Evolutionary conservation across 352 stramenopile genomes (phyloP).

Genomic region (Globisporangium viniferum): DNA sequence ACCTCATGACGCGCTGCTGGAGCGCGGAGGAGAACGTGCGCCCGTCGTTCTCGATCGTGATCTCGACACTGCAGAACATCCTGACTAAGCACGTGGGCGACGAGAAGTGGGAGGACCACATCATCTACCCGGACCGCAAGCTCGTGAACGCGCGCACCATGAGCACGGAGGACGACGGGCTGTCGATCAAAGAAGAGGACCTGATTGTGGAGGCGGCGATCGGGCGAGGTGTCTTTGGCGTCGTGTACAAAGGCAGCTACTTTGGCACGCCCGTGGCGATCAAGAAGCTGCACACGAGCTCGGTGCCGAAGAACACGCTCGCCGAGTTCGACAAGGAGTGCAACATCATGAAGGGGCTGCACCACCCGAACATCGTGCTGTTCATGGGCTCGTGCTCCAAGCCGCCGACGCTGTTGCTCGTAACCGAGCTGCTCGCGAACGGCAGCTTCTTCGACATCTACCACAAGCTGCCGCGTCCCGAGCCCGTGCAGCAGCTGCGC

Average conservation of each 20-base stretch:
- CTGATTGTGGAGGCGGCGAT: constrained; percentile 68
- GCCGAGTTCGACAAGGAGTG: constrained; percentile 83
- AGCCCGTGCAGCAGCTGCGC: constrained; percentile 48
- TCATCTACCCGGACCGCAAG: constrained; percentile 80
- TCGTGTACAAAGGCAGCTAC: constrained; percentile 84
- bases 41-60: constrained; percentile 82
- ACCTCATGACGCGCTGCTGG: constrained; percentile 81
- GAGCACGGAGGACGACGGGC: constrained; percentile 51
- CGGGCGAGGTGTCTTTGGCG: constrained; percentile 73
- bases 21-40: constrained; percentile 59
- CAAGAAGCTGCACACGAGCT: constrained; percentile 80
- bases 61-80: constrained; percentile 67
- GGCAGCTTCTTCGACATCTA: constrained; percentile 88
- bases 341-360: constrained; percentile 86
- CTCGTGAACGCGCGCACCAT: constrained; percentile 50
- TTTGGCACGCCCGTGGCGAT: constrained; percentile 80
- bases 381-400: constrained; percentile 98
- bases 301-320: constrained; percentile 79
- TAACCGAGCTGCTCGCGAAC: constrained; percentile 91
- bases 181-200: constrained; percentile 80
- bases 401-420: constrained; percentile 93
- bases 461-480: constrained; percentile 68
- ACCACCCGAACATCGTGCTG: constrained; percentile 97
- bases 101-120: constrained; percentile 82
- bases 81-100: constrained; percentile 65